phyloP scores from a whole-genome alignment of 192 early-diverging fungal genomes.

The Rhizoclosmatium sp. region DNA sequence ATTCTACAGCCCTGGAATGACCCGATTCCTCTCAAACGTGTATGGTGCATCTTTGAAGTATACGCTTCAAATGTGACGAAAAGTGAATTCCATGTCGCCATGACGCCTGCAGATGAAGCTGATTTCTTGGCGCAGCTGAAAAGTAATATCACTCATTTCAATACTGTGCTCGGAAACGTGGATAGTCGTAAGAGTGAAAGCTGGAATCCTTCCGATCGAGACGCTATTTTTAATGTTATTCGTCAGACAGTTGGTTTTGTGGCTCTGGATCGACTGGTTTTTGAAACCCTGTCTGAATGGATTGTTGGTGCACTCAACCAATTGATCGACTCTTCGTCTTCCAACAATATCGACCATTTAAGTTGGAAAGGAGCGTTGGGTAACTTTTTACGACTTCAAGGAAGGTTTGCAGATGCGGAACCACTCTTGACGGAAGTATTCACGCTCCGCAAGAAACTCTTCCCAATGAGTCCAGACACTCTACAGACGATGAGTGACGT shows the following conservation, averaged over 20 bases:
- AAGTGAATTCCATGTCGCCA: conserved; percentile 36
- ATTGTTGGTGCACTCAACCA: not conserved
- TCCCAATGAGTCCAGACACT: not conserved
- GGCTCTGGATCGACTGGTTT: not conserved
- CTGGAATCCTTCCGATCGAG: not conserved
- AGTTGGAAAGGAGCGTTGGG: not conserved
- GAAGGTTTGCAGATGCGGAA: not conserved
- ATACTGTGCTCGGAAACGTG: no score
- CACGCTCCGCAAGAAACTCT: not conserved
- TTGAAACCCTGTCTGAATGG: not conserved
- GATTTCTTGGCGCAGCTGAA: no score
- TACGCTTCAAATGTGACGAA: conserved; percentile 19
- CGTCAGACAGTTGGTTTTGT: conserved; percentile 6
- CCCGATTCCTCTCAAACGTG: conserved; percentile 21
- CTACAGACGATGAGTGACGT: not conserved
- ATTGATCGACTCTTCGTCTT: not conserved
- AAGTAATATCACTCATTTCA: no score
- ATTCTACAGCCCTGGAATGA: conserved; percentile 35
- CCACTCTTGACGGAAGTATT: not conserved
- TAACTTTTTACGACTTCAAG: not conserved
- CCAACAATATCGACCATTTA: not conserved
- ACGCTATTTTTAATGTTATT: not conserved
- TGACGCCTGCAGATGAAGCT: not conserved
- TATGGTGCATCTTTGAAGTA: conserved; percentile 44
- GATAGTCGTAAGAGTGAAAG: no score